Evolutionary conservation across 345 rosid species (phyloP), one percentile per base, ranked within the genome.

Genomic region (Lenwebbia sp.): DNA sequence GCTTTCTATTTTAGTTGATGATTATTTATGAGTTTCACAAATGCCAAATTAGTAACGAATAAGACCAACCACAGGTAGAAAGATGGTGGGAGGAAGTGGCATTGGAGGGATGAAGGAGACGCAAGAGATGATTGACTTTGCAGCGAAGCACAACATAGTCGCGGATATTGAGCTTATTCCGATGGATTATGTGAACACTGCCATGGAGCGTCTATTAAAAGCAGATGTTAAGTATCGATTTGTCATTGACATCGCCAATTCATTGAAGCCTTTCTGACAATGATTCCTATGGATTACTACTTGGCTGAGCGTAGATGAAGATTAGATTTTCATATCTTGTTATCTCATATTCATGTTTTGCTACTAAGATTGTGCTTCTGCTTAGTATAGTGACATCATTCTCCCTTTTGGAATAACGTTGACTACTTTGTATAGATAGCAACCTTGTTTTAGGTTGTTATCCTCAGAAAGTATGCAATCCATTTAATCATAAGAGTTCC

Each of bases 21-120:
- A 65, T 19, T 65, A 1, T 1, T 33, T 4, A 2, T 65, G 47
- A 33, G 13, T 33, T 33, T 33, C 1, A 17, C 3, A 23, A 33
- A 19, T 33, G 44, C 44, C 1, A 65, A 65, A 65, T 3, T 17
- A 65, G 3, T 33, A 65, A 65, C 25, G 9, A 33, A 17, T 17
- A 33, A 65, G 76, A 17, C 23, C 76, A 8, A 65, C 9, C 12
- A 65, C 78, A 85, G 90, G 88, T 13, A 85, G 90, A 54, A 91
- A 85, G 84, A 28, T 82, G 3, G 85, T 89, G 12, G 83, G 54
- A 2, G 89, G 90, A 12, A 87, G 89, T 8, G 1, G 25, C 0
- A 75, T 55, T 0, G 90, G 89, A n/a, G 91, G 89, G n/a, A 82
- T 88, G 78, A 87, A 89, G 55, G 93, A 91, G 87, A 91, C 84